phyloP scores from a whole-genome alignment of 2,329 filamentous ascomycete genomes.

The Fusarium metavorans region DNA sequence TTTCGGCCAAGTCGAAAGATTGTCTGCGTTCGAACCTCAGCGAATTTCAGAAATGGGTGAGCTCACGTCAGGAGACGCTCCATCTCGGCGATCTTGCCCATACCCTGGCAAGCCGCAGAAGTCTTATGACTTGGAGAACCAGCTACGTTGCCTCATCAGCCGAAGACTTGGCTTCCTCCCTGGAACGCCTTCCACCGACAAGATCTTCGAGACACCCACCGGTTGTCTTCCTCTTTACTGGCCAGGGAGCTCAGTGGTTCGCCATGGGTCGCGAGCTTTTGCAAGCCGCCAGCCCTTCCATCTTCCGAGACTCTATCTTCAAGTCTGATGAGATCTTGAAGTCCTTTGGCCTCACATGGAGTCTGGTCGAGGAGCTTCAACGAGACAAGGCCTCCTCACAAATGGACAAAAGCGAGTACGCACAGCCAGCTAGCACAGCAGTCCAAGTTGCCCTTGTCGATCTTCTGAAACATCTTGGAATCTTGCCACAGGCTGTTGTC shows the following conservation, averaged over 20 bases:
- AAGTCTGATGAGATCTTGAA: not conserved
- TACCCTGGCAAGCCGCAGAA: not conserved
- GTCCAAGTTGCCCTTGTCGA: conserved; percentile 27
- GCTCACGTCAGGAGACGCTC: not conserved
- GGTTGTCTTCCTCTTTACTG: conserved; percentile 23
- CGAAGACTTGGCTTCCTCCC: not conserved
- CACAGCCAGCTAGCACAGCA: conserved; percentile 19
- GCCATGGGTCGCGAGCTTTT: conserved; percentile 20
- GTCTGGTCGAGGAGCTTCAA: conserved; percentile 11
- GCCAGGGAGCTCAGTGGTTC: conserved; percentile 28
- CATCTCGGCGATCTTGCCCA: not conserved
- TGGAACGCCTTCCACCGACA: not conserved
- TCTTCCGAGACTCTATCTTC: not conserved
- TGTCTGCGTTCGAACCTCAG: not conserved
- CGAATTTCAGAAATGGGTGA: not conserved
- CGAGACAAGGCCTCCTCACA: not conserved
- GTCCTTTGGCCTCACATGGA: conserved; percentile 11
- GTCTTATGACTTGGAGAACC: not conserved
- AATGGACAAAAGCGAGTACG: conserved; percentile 6
- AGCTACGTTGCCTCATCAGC: not conserved
- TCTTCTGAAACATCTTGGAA: conserved; percentile 23
- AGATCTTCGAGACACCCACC: not conserved
- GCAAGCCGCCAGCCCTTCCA: not conserved
- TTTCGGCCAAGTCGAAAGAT: not conserved
- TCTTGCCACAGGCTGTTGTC: conserved; percentile 45